Evolutionary conservation across 192 early-diverging fungal genomes (phyloP).

Genomic region (Coemansia sp.): DNA sequence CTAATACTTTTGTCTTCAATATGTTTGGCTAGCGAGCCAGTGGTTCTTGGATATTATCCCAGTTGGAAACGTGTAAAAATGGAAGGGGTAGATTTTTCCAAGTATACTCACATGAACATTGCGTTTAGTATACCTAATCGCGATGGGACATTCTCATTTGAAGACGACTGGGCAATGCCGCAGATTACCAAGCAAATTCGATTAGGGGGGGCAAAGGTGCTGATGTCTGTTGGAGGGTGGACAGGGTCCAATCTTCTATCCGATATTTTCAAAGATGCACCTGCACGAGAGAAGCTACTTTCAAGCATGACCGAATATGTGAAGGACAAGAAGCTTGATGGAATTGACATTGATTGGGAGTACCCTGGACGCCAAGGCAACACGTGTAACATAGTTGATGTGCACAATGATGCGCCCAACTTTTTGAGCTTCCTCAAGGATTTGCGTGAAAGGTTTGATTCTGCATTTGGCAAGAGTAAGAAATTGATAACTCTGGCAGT

Average conservation of each 20-base stretch:
- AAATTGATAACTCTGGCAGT: conserved; percentile 69
- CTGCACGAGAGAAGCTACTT: conserved; percentile 57
- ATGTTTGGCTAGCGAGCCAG: conserved; percentile 1
- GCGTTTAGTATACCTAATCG: conserved; percentile 56
- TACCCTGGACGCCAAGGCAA: conserved; percentile 59
- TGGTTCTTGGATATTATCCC: conserved; percentile 44
- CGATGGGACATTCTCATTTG: conserved; percentile 42
- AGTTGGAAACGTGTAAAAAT: conserved; percentile 34
- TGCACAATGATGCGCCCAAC: conserved; percentile 62
- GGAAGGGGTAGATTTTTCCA: conserved; percentile 25
- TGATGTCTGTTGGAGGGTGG: conserved; percentile 71
- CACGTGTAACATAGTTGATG: conserved; percentile 50
- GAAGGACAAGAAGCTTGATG: conserved; percentile 55
- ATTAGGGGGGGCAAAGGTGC: conserved; percentile 55
- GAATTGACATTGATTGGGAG: conserved; percentile 75
- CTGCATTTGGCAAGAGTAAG: conserved; percentile 19
- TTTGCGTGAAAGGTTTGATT: conserved; percentile 42
- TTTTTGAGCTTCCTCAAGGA: conserved; percentile 61
- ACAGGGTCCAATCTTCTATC: conserved; percentile 67
- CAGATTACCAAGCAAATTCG: conserved; percentile 56
- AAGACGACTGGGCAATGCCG: conserved; percentile 34
- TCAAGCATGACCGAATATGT: conserved; percentile 60
- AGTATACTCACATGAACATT: conserved; percentile 72
- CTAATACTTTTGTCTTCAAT: too few relatives aligned
- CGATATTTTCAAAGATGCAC: conserved; percentile 49